phyloP scores from a whole-genome alignment of 352 stramenopile species.

The Phytophthora podocarpi region DNA sequence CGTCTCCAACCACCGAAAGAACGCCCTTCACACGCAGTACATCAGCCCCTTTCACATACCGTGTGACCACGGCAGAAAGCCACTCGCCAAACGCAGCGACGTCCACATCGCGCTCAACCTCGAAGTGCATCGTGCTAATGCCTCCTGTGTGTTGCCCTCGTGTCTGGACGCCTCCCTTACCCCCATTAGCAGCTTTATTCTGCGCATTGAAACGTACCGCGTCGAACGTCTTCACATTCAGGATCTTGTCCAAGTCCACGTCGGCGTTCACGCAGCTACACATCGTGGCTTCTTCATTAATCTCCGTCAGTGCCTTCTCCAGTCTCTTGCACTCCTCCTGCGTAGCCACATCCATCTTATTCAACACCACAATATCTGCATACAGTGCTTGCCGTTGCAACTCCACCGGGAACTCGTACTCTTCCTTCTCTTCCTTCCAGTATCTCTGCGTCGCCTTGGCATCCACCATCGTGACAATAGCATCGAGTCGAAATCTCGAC shows the following conservation, averaged over 20 bases:
- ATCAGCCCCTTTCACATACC: slow-evolving; percentile 57
- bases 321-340: slow-evolving; percentile 38
- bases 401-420: slow-evolving; percentile 59
- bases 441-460: slow-evolving; percentile 66
- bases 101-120: slow-evolving; percentile 54
- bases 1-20: slow-evolving; percentile 50
- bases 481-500: slow-evolving; percentile 94
- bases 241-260: slow-evolving; percentile 55
- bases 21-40: slow-evolving; percentile 75
- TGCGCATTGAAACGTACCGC: slow-evolving; percentile 55
- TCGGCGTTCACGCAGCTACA: slow-evolving; percentile 57
- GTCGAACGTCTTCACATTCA: slow-evolving; percentile 79
- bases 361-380: slow-evolving; percentile 72
- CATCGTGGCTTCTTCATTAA: slow-evolving; percentile 58
- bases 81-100: slow-evolving; percentile 62
- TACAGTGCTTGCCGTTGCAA: slow-evolving; percentile 71
- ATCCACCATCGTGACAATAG: slow-evolving; percentile 96
- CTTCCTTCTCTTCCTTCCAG: slow-evolving; percentile 27
- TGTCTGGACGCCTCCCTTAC: slow-evolving; percentile 15
- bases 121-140: slow-evolving; percentile 61
- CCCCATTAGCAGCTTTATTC: slow-evolving; percentile 18
- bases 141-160: slow-evolving; percentile 53
- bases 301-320: slow-evolving; percentile 32
- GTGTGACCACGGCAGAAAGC: slow-evolving; percentile 56
- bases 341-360: slow-evolving; percentile 72